phyloP scores from a whole-genome alignment of 805 yeast species.

The Teunomyces tritomae region DNA sequence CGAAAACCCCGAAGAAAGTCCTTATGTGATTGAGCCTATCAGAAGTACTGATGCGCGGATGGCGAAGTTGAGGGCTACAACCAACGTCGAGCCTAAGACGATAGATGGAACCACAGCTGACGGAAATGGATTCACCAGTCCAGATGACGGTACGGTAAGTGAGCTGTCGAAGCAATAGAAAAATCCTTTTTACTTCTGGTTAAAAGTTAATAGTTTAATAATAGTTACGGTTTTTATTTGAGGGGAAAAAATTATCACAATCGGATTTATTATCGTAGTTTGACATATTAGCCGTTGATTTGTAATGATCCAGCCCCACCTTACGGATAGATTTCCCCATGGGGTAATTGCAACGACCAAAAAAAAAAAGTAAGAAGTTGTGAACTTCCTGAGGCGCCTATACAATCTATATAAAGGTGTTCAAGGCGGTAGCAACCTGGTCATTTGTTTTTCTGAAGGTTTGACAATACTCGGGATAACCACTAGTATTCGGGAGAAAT shows the following conservation, averaged over 20 bases:
- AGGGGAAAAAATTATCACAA: no score
- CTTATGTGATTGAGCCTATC: conserved; percentile 74
- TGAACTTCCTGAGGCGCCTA: no score
- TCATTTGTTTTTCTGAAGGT: not conserved
- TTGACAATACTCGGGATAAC: not conserved
- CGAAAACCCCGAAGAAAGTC: conserved; percentile 22
- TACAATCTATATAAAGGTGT: no score
- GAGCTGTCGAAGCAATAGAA: conserved; percentile 12
- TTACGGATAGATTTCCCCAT: no score
- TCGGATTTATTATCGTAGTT: no score
- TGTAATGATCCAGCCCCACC: no score
- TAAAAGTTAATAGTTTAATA: not conserved
- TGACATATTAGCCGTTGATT: no score
- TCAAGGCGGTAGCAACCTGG: not conserved
- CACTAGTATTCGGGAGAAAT: not conserved
- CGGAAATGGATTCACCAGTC: conserved; percentile 12
- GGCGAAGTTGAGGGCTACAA: conserved; percentile 29
- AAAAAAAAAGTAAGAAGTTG: no score
- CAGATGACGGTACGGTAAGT: conserved; percentile 15
- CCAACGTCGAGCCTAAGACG: conserved; percentile 8
- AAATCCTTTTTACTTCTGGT: not conserved
- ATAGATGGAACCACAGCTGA: conserved; percentile 6
- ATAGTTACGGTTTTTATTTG: no score
- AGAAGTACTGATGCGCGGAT: conserved; percentile 53
- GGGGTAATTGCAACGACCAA: no score